Base-by-base conservation (phyloP, 306 rosid genomes). In the Glycine latifolia region DNA sequence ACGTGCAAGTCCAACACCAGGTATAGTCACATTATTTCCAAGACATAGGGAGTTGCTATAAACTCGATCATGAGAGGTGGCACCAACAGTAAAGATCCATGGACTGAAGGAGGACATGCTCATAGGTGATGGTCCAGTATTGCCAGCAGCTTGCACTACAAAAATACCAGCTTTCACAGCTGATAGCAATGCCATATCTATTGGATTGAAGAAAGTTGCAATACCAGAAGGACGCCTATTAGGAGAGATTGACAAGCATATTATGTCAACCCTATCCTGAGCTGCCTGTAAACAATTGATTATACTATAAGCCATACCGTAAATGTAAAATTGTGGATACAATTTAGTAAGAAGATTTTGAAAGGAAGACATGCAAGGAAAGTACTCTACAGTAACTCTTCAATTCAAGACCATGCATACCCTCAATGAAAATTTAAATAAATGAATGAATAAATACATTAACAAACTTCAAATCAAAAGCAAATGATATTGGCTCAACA, bases 61-160 rank as follows among this genome's bases (percentile, higher is more conserved):
- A 71, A 53, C 46, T 74, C 99, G 89, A 71, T 96, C 98, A 60
- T 96, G 99, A 78, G 98, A 83, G 56, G 97, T 84, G 14, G 99
- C 97, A 37, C 99, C 99, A 54, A 93, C 89, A 20, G 99, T 88
- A 86, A 84, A 91, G 58, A 96, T 96, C 99, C 99, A 96, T 3
- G 99, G 99, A 84, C 99, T 96, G 82, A 93, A 96, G 75, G 99
- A 96, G 60, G 93, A 90, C 94, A 96, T 88, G 89, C 98, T 96
- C 89, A 87, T 89, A 15, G 99, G 94, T 26, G 98, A 87, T 8
- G 99, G 98, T 75, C 99, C 99, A 35, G 98, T 96, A 82, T 96
- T 96, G 14, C 99, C 99, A 17, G 99, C 98, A 71, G 99, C 99
- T 92, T 96, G 99, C 87, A 93, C 99, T n/a, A 92, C 98, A 75